These are phyloP conservation scores for Plasmodium fragile DNA, from an alignment of 169 alveolate genomes.

Conservation along the genomic window DNA sequence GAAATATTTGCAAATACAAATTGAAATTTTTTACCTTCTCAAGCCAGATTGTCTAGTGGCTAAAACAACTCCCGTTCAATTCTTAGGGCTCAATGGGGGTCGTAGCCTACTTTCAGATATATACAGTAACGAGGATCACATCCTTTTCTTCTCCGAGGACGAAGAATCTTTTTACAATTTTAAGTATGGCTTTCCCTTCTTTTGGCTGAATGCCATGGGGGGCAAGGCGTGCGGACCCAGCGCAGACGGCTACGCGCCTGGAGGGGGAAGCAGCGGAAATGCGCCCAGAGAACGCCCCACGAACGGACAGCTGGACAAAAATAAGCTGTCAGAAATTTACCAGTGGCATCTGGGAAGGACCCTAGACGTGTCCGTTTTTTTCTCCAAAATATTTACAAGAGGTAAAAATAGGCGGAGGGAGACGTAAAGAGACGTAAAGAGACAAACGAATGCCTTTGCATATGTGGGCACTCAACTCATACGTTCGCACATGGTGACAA, in stretches of 20 bases:
- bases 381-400: constrained; percentile 65
- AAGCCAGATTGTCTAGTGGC: constrained; percentile 54
- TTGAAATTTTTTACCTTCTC: constrained; percentile 26
- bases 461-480: constrained; percentile 13
- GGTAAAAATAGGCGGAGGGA: constrained; percentile 12
- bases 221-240: not conserved
- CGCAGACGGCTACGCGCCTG: not conserved
- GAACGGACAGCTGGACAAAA: not conserved
- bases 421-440: too few species aligned
- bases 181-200: constrained; percentile 68
- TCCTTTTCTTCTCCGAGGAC: constrained; percentile 42
- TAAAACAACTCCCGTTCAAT: constrained; percentile 37
- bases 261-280: not conserved
- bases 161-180: constrained; percentile 44
- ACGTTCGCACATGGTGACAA: not conserved
- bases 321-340: constrained; percentile 34
- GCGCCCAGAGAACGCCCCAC: not conserved
- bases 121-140: constrained; percentile 56
- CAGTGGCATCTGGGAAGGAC: constrained; percentile 68
- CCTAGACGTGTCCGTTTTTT: constrained; percentile 60
- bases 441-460: constrained; percentile 3
- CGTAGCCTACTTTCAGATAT: constrained; percentile 49
- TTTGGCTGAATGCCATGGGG: constrained; percentile 73
- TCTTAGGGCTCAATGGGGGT: constrained; percentile 46
- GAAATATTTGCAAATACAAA: constrained; percentile 56